phyloP scores from a whole-genome alignment of 2,329 filamentous ascomycete genomes.

The Xylariaceae sp. region DNA sequence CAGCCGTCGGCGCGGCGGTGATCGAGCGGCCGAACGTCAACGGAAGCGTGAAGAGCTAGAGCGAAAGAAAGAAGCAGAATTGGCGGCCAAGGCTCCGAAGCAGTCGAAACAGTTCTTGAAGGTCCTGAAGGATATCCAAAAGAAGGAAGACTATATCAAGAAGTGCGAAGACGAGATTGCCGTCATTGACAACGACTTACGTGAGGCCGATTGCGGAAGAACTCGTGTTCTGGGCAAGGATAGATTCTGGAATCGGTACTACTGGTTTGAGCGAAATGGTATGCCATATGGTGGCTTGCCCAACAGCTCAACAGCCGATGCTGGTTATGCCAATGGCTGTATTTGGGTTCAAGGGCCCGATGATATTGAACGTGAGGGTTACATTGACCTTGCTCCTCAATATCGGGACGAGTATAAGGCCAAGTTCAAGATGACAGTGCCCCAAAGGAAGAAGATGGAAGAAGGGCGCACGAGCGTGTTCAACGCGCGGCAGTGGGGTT shows the following conservation, averaged over 20 bases:
- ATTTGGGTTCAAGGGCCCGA: conserved; percentile 97
- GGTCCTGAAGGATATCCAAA: conserved; percentile 85
- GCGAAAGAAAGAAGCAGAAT: conserved; percentile 71
- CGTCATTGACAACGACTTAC: conserved; percentile 86
- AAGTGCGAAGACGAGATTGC: conserved; percentile 86
- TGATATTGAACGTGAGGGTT: conserved; percentile 83
- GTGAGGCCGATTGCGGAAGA: conserved; percentile 91
- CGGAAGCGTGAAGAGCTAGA: conserved; percentile 78
- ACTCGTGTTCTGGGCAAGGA: conserved; percentile 91
- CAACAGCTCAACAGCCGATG: conserved; percentile 83
- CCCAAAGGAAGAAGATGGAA: conserved; percentile 83
- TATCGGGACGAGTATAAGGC: conserved; percentile 77
- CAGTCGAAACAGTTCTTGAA: conserved; percentile 90
- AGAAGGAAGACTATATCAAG: conserved; percentile 80
- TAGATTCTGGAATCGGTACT: conserved; percentile 97
- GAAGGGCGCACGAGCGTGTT: conserved; percentile 83
- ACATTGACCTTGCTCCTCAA: conserved; percentile 77
- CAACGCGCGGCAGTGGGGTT: conserved; percentile 86
- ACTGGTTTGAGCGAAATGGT: conserved; percentile 98
- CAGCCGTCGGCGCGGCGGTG: conserved; percentile 66
- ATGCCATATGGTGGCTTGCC: conserved; percentile 95
- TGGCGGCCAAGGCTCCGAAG: conserved; percentile 71
- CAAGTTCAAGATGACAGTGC: conserved; percentile 81
- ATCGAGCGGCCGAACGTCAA: conserved; percentile 74
- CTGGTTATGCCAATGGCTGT: conserved; percentile 90